phyloP scores from a whole-genome alignment of 345 rosid genomes.

The Conringia planisiliqua region DNA sequence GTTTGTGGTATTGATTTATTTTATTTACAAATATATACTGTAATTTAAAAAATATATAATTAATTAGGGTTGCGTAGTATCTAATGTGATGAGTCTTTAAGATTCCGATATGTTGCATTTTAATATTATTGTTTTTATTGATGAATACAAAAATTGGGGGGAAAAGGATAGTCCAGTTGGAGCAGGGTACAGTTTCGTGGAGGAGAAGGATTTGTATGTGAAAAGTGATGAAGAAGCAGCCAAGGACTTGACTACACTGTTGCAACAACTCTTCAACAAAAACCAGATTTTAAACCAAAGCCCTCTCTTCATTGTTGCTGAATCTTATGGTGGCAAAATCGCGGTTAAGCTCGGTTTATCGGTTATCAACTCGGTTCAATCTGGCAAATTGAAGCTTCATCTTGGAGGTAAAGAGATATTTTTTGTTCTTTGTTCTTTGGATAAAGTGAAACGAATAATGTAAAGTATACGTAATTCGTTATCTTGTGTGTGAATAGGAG shows the following conservation, averaged over 20 bases:
- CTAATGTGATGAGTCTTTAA: constrained; percentile 22
- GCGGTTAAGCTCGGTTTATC: constrained; percentile 78
- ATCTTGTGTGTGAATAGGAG: constrained; percentile 43
- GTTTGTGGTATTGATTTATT: constrained; percentile 48
- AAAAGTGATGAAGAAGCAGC: constrained; percentile 84
- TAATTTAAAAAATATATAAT: background rate
- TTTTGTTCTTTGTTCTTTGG: background rate
- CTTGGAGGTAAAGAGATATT: constrained; percentile 59
- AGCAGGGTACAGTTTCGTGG: constrained; percentile 74
- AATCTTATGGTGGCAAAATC: constrained; percentile 91
- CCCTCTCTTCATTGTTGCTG: constrained; percentile 76
- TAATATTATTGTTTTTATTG: background rate
- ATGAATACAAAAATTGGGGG: constrained; percentile 1
- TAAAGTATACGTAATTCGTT: background rate
- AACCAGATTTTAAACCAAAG: constrained; percentile 49
- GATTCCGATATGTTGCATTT: background rate
- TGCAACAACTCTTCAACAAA: constrained; percentile 48
- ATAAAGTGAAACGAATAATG: background rate
- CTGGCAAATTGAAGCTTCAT: constrained; percentile 56
- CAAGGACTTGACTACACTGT: constrained; percentile 63
- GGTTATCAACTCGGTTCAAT: constrained; percentile 49
- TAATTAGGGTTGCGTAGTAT: constrained; percentile 5
- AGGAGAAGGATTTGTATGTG: constrained; percentile 45
- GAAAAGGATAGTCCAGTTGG: constrained; percentile 79
- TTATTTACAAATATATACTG: background rate